These are phyloP conservation scores for Dactylellina sp. DNA, from an alignment of 2,329 filamentous ascomycete genomes.

Conservation along the genomic window DNA sequence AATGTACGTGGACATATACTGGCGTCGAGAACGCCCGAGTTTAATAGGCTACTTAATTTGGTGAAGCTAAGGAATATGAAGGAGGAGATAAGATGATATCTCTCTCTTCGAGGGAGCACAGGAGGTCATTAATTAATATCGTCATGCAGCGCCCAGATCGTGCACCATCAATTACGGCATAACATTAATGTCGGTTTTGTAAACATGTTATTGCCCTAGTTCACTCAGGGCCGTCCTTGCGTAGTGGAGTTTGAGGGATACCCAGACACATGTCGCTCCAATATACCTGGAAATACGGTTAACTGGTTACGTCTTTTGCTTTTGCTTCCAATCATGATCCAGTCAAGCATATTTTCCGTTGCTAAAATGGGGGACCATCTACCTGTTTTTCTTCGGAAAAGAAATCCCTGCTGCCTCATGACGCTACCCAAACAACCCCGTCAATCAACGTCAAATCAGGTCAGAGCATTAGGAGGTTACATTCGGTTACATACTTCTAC, in stretches of 20 bases:
- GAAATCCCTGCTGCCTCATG: slow-evolving; percentile 48
- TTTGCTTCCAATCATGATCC: slow-evolving; percentile 5
- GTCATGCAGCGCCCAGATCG: background rate
- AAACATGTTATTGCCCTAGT: too few relatives aligned
- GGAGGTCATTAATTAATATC: slow-evolving; percentile 23
- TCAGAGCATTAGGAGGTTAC: slow-evolving; percentile 48
- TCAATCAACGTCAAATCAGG: slow-evolving; percentile 35
- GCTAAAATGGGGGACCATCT: slow-evolving; percentile 42
- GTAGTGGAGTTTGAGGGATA: background rate
- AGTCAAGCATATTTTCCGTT: slow-evolving; percentile 48
- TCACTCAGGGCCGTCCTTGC: background rate
- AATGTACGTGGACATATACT: slow-evolving; percentile 10
- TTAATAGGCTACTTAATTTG: too few relatives aligned
- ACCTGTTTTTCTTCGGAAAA: slow-evolving; percentile 45
- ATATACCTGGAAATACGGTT: slow-evolving; percentile 27
- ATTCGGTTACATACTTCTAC: slow-evolving; percentile 45
- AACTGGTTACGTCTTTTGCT: slow-evolving; percentile 29
- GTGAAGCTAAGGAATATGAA: too few relatives aligned
- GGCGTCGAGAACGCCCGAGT: slow-evolving; percentile 17
- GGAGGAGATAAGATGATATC: slow-evolving; percentile 10
- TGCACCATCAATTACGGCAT: background rate
- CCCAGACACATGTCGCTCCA: slow-evolving; percentile 15
- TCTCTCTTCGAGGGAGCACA: slow-evolving; percentile 7
- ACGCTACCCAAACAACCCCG: slow-evolving; percentile 36
- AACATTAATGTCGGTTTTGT: background rate